Percentiles rank a stretch among this genome's conserved stretches.
phyloP scores from a whole-genome alignment of 2,329 filamentous ascomycete genomes.

The Fusarium sp. region DNA sequence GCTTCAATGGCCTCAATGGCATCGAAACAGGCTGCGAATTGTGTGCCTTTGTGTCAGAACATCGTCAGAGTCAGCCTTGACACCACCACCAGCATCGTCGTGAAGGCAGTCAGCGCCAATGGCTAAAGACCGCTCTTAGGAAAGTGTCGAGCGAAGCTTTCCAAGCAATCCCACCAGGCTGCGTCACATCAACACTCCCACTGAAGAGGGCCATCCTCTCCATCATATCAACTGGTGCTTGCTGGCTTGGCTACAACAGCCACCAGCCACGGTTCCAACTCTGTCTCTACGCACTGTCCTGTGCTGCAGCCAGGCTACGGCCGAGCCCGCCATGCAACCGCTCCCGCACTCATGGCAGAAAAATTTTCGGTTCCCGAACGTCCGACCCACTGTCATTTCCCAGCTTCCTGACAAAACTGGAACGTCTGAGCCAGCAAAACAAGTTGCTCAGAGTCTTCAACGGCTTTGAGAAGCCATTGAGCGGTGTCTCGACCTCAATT shows the following conservation, averaged over 20 bases:
- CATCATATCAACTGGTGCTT: constrained; percentile 4
- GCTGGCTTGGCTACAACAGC: constrained; percentile 9
- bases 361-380: constrained; percentile 34
- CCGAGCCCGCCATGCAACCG: constrained; percentile 5
- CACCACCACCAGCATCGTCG: neutral
- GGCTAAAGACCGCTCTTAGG: neutral
- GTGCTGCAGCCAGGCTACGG: neutral
- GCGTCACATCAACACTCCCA: constrained; percentile 30
- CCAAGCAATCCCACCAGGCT: constrained; percentile 17
- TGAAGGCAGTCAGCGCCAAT: constrained; percentile 2
- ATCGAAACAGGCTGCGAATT: neutral
- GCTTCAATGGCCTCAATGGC: constrained; percentile 3
- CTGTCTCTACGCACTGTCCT: constrained; percentile 32
- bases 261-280: constrained; percentile 12
- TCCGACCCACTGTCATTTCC: constrained; percentile 35
- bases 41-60: neutral
- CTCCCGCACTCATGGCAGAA: constrained; percentile 24
- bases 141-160: constrained; percentile 6
- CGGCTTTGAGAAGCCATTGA: neutral
- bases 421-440: neutral
- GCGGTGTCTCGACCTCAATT: constrained; percentile 2
- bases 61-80: neutral
- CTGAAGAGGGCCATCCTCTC: neutral
- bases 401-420: constrained; percentile 19
- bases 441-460: neutral